These are phyloP conservation scores for Mycena alexandri DNA, from an alignment of 768 basidiomycete genomes.

Conservation along the genomic window DNA sequence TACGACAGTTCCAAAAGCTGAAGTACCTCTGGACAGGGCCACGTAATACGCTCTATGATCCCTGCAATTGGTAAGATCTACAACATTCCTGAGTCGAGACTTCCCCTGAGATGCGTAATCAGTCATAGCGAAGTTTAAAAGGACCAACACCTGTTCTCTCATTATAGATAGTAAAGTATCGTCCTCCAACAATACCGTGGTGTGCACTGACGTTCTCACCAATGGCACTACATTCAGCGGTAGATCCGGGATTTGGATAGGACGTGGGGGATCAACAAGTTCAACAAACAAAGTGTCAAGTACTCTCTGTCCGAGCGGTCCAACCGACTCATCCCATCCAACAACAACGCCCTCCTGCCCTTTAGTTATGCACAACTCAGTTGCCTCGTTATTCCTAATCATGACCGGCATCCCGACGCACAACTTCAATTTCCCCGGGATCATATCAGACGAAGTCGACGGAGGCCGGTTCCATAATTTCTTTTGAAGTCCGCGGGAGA, in stretches of 20 bases:
- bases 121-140: slow-evolving; percentile 8
- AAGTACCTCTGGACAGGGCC: background rate
- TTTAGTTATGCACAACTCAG: slow-evolving; percentile 51
- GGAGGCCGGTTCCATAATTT: slow-evolving; percentile 9
- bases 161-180: background rate
- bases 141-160: background rate
- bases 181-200: background rate
- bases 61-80: background rate
- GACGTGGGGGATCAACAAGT: slow-evolving; percentile 42
- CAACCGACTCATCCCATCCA: slow-evolving; percentile 42
- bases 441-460: slow-evolving; percentile 23
- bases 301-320: slow-evolving; percentile 27
- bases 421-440: slow-evolving; percentile 44
- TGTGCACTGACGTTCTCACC: background rate
- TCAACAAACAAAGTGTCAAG: slow-evolving; percentile 49
- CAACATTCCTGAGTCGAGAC: background rate
- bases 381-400: slow-evolving; percentile 48
- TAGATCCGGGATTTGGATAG: slow-evolving; percentile 42
- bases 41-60: slow-evolving; percentile 1
- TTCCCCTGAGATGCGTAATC: slow-evolving; percentile 15
- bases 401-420: slow-evolving; percentile 52
- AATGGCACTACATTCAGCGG: slow-evolving; percentile 46
- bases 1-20: background rate
- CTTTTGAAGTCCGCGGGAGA: background rate
- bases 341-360: slow-evolving; percentile 47